These are phyloP conservation scores for Pythium aristosporum DNA, from an alignment of 352 stramenopile genomes.

Conservation along the genomic window DNA sequence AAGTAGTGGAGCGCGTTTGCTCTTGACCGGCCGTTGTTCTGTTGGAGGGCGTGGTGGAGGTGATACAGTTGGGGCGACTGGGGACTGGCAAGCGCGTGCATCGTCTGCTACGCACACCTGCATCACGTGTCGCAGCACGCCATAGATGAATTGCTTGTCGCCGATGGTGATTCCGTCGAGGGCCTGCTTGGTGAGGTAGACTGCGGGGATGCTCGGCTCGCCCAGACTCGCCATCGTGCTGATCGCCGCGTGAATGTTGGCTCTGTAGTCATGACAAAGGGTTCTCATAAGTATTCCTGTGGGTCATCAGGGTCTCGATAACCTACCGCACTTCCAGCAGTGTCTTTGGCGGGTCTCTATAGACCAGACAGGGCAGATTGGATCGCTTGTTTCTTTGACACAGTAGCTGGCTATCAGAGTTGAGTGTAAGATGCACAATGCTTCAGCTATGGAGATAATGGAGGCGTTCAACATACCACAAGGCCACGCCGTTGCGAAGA, in stretches of 20 bases:
- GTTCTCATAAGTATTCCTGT: too few species aligned
- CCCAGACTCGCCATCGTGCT: neutral
- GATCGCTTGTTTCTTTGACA: neutral
- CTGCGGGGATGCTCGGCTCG: conserved; percentile 5
- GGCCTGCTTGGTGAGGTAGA: conserved; percentile 23
- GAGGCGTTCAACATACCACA: conserved; percentile 31
- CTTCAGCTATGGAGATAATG: neutral
- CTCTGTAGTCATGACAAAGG: conserved; percentile 1
- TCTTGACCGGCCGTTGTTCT: neutral
- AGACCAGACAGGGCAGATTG: neutral
- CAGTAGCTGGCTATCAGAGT: conserved; percentile 10
- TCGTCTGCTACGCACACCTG: conserved; percentile 24
- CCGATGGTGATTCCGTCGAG: conserved; percentile 45
- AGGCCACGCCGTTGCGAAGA: conserved; percentile 37
- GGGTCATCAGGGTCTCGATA: neutral
- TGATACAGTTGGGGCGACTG: neutral
- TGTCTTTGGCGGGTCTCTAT: conserved; percentile 15
- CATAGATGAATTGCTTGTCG: conserved; percentile 45
- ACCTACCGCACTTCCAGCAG: conserved; percentile 23
- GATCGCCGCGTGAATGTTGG: conserved; percentile 7
- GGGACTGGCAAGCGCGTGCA: neutral
- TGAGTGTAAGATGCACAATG: neutral
- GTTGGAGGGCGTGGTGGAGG: neutral
- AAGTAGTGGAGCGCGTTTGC: neutral
- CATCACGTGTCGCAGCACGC: conserved; percentile 55